Evolutionary conservation across 495 filamentous ascomycete genomes (phyloP), one percentile per base, ranked within the genome.

Genomic region (Viridothelium virens): DNA sequence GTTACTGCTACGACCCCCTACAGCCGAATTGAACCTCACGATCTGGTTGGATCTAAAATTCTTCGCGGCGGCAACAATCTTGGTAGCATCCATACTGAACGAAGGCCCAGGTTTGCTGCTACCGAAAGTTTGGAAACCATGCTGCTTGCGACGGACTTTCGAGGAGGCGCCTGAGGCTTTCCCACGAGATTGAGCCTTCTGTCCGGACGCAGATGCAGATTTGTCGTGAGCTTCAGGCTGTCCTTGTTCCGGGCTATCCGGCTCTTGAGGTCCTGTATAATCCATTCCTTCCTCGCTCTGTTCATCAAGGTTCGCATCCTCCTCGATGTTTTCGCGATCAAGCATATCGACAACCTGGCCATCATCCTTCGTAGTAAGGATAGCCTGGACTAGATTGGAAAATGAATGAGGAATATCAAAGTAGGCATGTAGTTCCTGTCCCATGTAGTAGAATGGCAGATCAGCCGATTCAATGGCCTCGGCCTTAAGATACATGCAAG

Each of bases 301-400:
- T 18, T 53, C 48, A 5, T 11, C 48, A 5, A 16, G 12, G 48
- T 5, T 18, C 5, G 14, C 48, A 18, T 62, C 14, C 46, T 64
- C n/a, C 34, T 56, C 47, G 64, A 66, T 38, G 38, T 25, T 34
- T 7, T 18, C 44, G 11, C 14, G 18, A 11, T 66, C 64, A 37
- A 66, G 64, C 16, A 37, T 61, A 41, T 66, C 64, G 11, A 39
- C 48, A 31, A 66, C 38, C 14, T 36, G 16, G 11, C 39, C 33
- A 39, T 44, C 41, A 14, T 44, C 41, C 14, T 7, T 14, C 6
- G 14, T 14, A 44, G 41, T 44, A 44, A 44, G 41, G 41, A 44
- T 44, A 7, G 7, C 41, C 7, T 7, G 41, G 7, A 44, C 14
- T 7, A 44, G 7, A 44, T 44, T 14, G 7, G 41, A 7, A 14